phyloP scores from a whole-genome alignment of 208 protist species.

The Phytomonas sp. region DNA sequence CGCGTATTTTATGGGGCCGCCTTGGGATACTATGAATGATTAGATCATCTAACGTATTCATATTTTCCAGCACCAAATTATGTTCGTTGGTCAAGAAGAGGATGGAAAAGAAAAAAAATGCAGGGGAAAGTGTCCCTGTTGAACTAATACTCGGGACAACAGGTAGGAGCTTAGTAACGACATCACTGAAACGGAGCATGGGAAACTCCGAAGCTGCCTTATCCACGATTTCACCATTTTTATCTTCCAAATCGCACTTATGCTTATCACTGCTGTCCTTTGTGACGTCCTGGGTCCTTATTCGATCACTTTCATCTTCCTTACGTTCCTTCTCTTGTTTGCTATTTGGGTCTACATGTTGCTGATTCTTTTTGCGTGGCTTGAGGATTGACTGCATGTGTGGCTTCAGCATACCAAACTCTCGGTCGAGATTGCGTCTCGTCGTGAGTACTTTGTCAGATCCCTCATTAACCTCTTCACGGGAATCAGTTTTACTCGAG shows the following conservation, averaged over 20 bases:
- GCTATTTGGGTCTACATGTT: neutral
- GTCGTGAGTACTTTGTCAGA: neutral
- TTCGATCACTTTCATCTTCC: neutral
- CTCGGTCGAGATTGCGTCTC: neutral
- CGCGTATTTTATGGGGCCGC: neutral
- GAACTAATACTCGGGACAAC: slow-evolving; percentile 53
- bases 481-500: neutral
- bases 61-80: slow-evolving; percentile 71
- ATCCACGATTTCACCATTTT: neutral
- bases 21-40: slow-evolving; percentile 38
- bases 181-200: slow-evolving; percentile 46
- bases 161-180: slow-evolving; percentile 57
- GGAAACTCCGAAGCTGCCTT: slow-evolving; percentile 4
- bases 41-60: slow-evolving; percentile 54
- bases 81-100: slow-evolving; percentile 86
- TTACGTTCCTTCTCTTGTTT: neutral
- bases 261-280: neutral
- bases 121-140: slow-evolving; percentile 74
- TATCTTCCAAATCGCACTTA: neutral
- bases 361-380: neutral
- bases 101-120: slow-evolving; percentile 90
- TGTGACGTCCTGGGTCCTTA: neutral
- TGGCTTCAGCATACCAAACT: slow-evolving; percentile 18
- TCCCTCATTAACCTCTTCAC: neutral
- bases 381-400: slow-evolving; percentile 20